These are phyloP conservation scores for Tulasnella sp. DNA, from an alignment of 768 basidiomycete genomes.

Conservation along the genomic window DNA sequence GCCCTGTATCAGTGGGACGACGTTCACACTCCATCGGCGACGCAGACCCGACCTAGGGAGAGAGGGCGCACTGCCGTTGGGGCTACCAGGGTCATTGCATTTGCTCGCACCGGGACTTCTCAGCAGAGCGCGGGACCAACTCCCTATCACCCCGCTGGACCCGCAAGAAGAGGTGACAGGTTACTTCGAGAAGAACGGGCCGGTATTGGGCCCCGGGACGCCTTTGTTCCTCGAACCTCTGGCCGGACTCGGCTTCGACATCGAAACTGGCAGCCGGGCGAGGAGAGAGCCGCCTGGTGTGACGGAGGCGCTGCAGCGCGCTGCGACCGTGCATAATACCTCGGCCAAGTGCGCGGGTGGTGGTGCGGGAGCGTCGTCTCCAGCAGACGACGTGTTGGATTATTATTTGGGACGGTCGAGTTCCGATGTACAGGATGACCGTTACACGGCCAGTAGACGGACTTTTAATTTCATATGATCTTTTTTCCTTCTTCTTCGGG, in stretches of 20 bases:
- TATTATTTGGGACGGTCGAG: neutral
- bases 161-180: neutral
- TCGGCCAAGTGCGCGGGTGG: neutral
- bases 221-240: conserved; percentile 9
- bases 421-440: neutral
- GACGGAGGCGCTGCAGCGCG: neutral
- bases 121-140: neutral
- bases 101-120: neutral
- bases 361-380: neutral
- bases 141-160: neutral
- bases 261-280: neutral
- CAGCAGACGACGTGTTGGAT: neutral
- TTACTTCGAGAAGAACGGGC: neutral
- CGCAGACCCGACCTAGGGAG: neutral
- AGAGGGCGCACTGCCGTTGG: neutral
- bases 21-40: conserved; percentile 5
- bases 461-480: neutral
- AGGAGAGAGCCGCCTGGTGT: neutral
- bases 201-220: neutral
- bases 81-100: neutral
- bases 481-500: too few species aligned
- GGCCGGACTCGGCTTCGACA: conserved; percentile 4
- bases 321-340: neutral
- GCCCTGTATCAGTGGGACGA: neutral
- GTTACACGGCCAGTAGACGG: neutral